phyloP scores from a whole-genome alignment of 2,329 filamentous ascomycete species.

The Colletotrichum lindemuthianum region DNA sequence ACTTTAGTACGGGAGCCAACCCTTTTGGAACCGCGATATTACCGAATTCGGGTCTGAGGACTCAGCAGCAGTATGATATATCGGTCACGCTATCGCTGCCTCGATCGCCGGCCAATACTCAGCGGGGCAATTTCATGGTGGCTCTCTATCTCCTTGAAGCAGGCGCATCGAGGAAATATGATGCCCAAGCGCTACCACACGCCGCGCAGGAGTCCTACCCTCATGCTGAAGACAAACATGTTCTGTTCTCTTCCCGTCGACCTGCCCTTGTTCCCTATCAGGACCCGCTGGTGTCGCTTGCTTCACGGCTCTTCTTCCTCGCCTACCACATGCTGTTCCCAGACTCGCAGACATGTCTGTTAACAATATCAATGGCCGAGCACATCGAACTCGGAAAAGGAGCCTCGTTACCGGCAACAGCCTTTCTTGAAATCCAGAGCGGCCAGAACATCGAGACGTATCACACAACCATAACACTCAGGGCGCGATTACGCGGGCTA shows the following conservation, averaged over 20 bases:
- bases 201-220: conserved; percentile 41
- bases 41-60: conserved; percentile 64
- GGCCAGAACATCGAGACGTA: conserved; percentile 81
- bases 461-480: conserved; percentile 72
- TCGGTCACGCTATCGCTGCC: conserved; percentile 80
- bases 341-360: conserved; percentile 67
- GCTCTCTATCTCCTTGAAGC: conserved; percentile 74
- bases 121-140: conserved; percentile 94
- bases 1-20: conserved; percentile 56
- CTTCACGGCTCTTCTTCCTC: conserved; percentile 70
- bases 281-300: conserved; percentile 73
- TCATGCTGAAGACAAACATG: conserved; percentile 49
- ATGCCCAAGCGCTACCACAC: conserved; percentile 34
- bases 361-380: conserved; percentile 80
- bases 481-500: conserved; percentile 79
- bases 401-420: conserved; percentile 54
- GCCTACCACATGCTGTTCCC: conserved; percentile 76
- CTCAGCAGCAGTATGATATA: conserved; percentile 86
- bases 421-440: conserved; percentile 74
- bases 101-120: conserved; percentile 78
- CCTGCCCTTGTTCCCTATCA: conserved; percentile 84
- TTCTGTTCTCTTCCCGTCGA: conserved; percentile 74
- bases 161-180: conserved; percentile 41
- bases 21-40: conserved; percentile 64
- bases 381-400: conserved; percentile 67